Evolutionary conservation across 306 rosid genomes (phyloP), one percentile per base, ranked within the genome.

Genomic region (Vigna hirtella): DNA sequence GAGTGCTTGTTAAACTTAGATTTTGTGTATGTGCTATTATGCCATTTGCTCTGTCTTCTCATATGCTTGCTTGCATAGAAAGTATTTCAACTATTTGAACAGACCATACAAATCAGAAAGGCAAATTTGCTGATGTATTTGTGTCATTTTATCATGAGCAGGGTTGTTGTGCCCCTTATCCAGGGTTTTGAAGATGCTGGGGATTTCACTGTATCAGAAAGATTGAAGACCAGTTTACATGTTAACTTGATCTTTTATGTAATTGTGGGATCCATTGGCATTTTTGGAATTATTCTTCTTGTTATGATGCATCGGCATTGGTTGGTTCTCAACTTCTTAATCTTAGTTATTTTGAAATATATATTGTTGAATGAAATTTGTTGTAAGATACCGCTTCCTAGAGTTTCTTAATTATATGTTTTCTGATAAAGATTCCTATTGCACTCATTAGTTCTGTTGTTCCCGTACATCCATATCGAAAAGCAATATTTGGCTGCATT

Each of bases 141-240:
- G 69, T 73, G 76, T 80, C 82, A 78, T 77, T 65, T 81, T 81
- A 77, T 86, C 96, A 36, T 28, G 18, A 59, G 14, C 68, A 95
- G 99, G 99, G 92, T 93, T 82, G 93, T 91, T 87, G 98, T 91
- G 85, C 99, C 99, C 83, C 99, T 95, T 89, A 93, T 95, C 89
- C 98, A 95, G 94, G 99, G 99, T 85, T 95, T 89, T 88, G 99
- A 95, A 93, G 99, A 95, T 74, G 97, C 98, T 70, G 98, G 99
- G 58, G 99, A 95, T 86, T 95, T 95, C 82, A 93, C 98, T 11
- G 79, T 90, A 30, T 73, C 87, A 43, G 96, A 90, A 84, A 93
- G 97, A 87, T 86, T 95, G 91, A 95, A 90, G 94, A 91, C 99
- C 74, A 95, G 99, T 76, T 78, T 95, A 47, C 99, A 84, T 83